These are phyloP conservation scores for Penstemon newberryi DNA, from an alignment of 257 asterid species.

Conservation along the genomic window DNA sequence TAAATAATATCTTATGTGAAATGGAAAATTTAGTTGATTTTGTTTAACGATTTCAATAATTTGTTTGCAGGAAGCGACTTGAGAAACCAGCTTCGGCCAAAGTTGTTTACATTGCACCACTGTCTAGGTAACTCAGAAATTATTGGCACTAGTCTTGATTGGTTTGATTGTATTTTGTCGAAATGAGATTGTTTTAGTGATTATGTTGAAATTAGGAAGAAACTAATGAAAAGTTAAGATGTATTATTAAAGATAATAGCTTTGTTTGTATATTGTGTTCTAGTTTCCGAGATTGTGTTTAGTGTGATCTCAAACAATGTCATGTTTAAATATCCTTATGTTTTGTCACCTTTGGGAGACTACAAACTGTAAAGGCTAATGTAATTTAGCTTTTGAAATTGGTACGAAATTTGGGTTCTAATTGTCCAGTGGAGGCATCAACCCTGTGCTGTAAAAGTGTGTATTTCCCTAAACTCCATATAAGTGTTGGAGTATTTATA, in stretches of 20 bases:
- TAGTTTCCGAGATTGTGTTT: too few relatives aligned
- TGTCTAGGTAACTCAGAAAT: slow-evolving; percentile 33
- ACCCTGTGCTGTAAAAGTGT: too few relatives aligned
- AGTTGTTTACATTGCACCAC: slow-evolving; percentile 28
- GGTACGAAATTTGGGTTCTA: not conserved
- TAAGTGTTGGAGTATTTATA: too few relatives aligned
- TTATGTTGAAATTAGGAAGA: not conserved
- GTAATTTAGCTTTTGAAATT: too few relatives aligned
- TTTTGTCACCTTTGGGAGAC: not conserved
- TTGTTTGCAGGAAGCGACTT: slow-evolving; percentile 31
- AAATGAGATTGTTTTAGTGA: not conserved
- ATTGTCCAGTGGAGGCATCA: not conserved
- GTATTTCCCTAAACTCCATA: too few relatives aligned
- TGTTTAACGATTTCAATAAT: slow-evolving; percentile 13
- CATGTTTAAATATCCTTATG: not conserved
- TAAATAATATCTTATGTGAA: not conserved
- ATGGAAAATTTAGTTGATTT: not conserved
- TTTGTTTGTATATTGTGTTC: too few relatives aligned
- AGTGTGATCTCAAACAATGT: not conserved
- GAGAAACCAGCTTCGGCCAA: slow-evolving; percentile 33
- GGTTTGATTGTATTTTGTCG: too few relatives aligned
- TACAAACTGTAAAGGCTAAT: not conserved
- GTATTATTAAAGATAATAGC: too few relatives aligned
- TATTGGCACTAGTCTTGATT: too few relatives aligned
- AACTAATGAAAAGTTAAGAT: too few relatives aligned